These are phyloP conservation scores for Diplodia intermedia DNA, from an alignment of 2,329 filamentous ascomycete species.

Conservation along the genomic window DNA sequence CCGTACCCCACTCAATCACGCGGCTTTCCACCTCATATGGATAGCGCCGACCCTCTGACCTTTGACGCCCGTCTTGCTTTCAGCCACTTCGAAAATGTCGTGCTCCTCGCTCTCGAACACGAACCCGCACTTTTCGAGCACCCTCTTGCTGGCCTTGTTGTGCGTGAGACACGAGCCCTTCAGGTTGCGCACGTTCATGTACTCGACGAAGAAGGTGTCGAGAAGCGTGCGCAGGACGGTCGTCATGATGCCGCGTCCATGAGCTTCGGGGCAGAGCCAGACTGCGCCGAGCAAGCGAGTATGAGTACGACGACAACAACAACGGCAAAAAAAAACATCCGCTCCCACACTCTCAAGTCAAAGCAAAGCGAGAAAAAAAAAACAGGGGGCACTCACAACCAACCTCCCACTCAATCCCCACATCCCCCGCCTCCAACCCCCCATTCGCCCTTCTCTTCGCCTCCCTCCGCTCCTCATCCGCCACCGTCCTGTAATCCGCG, in stretches of 20 bases:
- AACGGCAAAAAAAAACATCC: no score
- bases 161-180: background rate
- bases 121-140: constrained; percentile 9
- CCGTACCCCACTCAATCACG: background rate
- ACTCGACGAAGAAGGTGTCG: background rate
- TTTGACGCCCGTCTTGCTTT: background rate
- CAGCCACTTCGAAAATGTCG: background rate
- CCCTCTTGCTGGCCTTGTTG: constrained; percentile 5
- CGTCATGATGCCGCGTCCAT: background rate
- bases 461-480: background rate
- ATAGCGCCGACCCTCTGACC: background rate
- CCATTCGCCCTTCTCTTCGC: background rate
- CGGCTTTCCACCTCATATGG: background rate
- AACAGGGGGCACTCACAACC: background rate
- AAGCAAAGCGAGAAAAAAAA: background rate
- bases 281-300: background rate
- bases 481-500: background rate
- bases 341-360: no score
- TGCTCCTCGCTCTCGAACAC: background rate
- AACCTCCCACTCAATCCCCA: constrained; percentile 3
- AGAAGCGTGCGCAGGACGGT: constrained; percentile 1
- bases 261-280: background rate
- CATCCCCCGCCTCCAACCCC: background rate
- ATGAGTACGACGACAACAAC: background rate
- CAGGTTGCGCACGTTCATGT: background rate